A percentile compares a stretch with the other conserved stretches of the same genome.
phyloP scores from a whole-genome alignment of 768 basidiomycete species.

The Mycena polygramma region DNA sequence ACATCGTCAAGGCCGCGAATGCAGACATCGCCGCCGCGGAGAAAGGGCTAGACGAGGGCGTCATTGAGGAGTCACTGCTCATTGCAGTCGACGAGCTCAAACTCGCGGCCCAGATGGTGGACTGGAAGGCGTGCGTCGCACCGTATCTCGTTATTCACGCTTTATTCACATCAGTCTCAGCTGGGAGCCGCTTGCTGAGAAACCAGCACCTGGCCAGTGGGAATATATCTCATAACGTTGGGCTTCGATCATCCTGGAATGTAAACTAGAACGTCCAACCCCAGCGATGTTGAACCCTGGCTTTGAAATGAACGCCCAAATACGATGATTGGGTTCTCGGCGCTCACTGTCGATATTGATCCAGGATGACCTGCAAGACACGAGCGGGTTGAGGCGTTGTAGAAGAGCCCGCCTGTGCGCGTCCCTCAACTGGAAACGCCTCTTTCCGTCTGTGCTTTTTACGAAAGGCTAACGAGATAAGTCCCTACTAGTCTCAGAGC shows the following conservation, averaged over 20 bases:
- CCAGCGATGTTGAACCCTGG: no score
- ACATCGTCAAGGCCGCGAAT: conserved; percentile 75
- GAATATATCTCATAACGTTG: conserved; percentile 68
- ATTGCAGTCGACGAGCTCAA: conserved; percentile 87
- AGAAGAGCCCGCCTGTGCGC: no score
- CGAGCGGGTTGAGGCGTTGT: no score
- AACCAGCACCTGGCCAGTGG: conserved; percentile 89
- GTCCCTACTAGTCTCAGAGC: no score
- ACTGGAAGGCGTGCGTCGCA: conserved; percentile 93
- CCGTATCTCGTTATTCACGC: conserved; percentile 12
- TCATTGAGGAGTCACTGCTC: conserved; percentile 88
- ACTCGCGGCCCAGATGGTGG: conserved; percentile 85
- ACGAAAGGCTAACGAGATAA: no score
- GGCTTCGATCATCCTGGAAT: conserved; percentile 8
- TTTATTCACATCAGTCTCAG: conserved; percentile 53
- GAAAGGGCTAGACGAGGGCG: conserved; percentile 82
- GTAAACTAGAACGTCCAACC: not conserved
- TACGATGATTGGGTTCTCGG: no score
- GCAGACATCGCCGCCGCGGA: conserved; percentile 79
- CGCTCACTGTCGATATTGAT: no score
- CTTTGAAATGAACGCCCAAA: no score
- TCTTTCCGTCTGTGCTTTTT: no score
- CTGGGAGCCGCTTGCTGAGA: conserved; percentile 91
- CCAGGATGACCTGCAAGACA: no score
- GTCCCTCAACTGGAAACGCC: no score